Evolutionary conservation across 2,329 filamentous ascomycete genomes (phyloP), one percentile per base, ranked within the genome.

Genomic region (Fusarium ramigenum): DNA sequence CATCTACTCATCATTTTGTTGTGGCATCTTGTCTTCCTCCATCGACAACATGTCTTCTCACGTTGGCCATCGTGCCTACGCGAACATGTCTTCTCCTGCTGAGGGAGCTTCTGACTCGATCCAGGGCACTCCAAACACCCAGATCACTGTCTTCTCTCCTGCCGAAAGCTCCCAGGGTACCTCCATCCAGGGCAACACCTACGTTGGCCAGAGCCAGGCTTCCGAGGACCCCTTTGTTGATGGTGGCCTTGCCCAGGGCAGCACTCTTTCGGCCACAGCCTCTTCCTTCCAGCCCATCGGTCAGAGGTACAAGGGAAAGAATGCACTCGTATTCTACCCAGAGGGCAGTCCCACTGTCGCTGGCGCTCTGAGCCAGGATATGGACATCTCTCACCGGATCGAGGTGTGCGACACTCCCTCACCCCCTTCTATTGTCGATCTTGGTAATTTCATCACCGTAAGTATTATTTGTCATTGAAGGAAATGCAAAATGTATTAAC

Each of bases 121-220:
- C 77, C 87, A 89, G 74, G 88, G 87, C 21, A 93, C 92, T 10
- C 91, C 91, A 0, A 90, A 92, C 66, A 92, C 91, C 12, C 88
- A 87, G 56, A 73, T 91, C 46, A 91, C 90, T 9, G 83, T 87
- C 10, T 92, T 92, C 78, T 93, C 91, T 8, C 90, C 91, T 1
- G 87, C 89, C 21, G 88, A 89, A 44, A 63, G 81, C 58, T 85
- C 86, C 19, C 80, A 52, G 32, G 49, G 30, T 25, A 52, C 49
- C n/a, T 52, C 49, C 9, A 8, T 52, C 11, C 49, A 46, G 16
- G 44, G 36, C 21, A 81, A 82, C 34, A 75, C 79, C 14, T 74
- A 84, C 43, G 78, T 73, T 44, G 28, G 66, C 76, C 50, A 54
- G 9, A n/a, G 15, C 34, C 50, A 54, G 10, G 14, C 50, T 18